Conservation (phyloP, 805 yeast species). For the Nakazawaea ernobii region DNA sequence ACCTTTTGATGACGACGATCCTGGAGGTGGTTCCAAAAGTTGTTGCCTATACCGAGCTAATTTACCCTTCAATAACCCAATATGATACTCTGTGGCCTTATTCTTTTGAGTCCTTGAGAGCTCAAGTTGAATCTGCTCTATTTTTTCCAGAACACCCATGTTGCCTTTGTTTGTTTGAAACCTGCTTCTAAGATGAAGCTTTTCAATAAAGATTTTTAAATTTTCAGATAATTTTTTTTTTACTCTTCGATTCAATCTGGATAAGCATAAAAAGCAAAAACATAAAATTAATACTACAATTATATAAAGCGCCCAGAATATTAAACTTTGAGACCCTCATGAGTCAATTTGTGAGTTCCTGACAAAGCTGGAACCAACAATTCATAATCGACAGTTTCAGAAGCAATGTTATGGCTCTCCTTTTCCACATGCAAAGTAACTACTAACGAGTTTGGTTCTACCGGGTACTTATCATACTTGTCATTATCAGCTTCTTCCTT, state of each 20-base stretch:
- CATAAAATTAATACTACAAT: not conserved
- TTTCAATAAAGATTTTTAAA: not conserved
- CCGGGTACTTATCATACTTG: constrained; percentile 41
- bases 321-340: constrained; percentile 14
- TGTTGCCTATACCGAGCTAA: constrained; percentile 90
- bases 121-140: constrained; percentile 86
- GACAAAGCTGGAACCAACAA: constrained; percentile 60
- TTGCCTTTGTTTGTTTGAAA: too few species aligned
- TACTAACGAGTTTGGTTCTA: constrained; percentile 51
- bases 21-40: constrained; percentile 83
- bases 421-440: constrained; percentile 72
- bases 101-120: constrained; percentile 94
- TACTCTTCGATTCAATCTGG: too few species aligned
- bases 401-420: constrained; percentile 39
- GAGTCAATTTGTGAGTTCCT: constrained; percentile 21
- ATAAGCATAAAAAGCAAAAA: not conserved
- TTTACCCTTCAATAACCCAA: constrained; percentile 91
- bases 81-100: constrained; percentile 95
- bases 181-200: too few species aligned
- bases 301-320: not conserved
- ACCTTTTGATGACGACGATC: constrained; percentile 59
- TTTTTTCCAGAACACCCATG: constrained; percentile 48
- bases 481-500: constrained; percentile 10
- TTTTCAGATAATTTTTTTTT: too few species aligned
- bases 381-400: constrained; percentile 61